phyloP scores from a whole-genome alignment of 1,284 basidiomycete genomes.

The Melampsora americana region DNA sequence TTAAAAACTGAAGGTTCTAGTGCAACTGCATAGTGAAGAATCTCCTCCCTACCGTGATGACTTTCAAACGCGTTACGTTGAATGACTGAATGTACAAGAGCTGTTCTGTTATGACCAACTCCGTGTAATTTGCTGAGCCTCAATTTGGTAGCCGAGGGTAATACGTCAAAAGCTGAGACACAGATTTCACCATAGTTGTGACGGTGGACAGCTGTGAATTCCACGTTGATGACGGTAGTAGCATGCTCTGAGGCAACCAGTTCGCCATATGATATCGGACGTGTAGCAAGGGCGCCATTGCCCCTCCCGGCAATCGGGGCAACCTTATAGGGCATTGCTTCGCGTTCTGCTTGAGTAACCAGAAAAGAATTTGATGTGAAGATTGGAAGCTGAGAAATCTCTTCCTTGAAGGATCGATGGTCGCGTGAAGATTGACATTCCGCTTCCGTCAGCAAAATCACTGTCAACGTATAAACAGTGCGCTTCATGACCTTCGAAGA shows the following conservation, averaged over 20 bases:
- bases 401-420: not conserved
- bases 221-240: not conserved
- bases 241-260: not conserved
- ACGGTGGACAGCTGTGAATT: not conserved
- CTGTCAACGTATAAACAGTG: not conserved
- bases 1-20: not conserved
- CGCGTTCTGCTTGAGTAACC: not conserved
- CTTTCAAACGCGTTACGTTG: not conserved
- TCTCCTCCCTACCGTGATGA: not conserved
- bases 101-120: not conserved
- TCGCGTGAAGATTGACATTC: not conserved
- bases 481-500: not conserved
- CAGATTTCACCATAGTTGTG: not conserved
- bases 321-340: not conserved
- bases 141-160: not conserved
- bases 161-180: not conserved
- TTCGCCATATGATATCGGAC: not conserved
- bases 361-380: not conserved
- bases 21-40: not conserved
- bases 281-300: not conserved
- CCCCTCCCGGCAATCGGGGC: not conserved
- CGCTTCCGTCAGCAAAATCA: not conserved
- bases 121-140: not conserved
- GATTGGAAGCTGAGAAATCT: not conserved
- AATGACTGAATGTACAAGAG: not conserved